Base-by-base conservation (phyloP, 2,329 filamentous ascomycete genomes). In the Chrysoporthe austroafricana region DNA sequence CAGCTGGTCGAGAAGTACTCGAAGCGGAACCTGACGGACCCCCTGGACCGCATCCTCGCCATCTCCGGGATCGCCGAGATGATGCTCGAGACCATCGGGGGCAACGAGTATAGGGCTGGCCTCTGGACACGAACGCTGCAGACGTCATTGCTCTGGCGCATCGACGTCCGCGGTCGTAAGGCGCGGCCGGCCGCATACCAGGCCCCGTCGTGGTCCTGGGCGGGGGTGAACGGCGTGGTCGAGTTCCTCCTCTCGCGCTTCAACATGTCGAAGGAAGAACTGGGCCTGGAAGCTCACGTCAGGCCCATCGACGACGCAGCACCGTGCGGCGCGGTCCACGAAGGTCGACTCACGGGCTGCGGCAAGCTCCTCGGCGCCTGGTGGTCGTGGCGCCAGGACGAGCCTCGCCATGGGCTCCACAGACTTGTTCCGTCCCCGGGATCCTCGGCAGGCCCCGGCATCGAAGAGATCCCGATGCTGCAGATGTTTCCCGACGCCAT, bases 31-130 rank as follows among this genome's bases (percentile, higher is more conserved):
- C 39, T 59, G 57, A 39, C 57, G 2, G 34, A 39, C 34, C 36
- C 36, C 2, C 11, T 9, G 6, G 57, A 59, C 57, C 57, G 57
- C 57, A 59, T 59, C 34, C 57, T 59, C 2, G 57, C 57, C 34
- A 59, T 59, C n/a, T 59, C 57, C 9, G 57, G 57, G 8, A 43
- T 59, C 11, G 57, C 57, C 8, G 57, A 59, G 36, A 59, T 59
- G 57, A 26, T 59, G 36, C 57, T 21, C 3, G 36, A 3, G 36
- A 42, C 11, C 11, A 43, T 18, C 32, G 32, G 9, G 36, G 34
- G 36, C 4, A 21, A 42, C 36, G 39, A 11, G n/a, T 59, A 59
- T 36, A 21, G 8, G 39, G 57, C 57, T 4, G 57, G 57, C n/a
- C 57, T 26, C 39, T 59, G 57, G 57, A 42, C 16, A 3, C 57